Conservation (phyloP, 331 rosid genomes). For the Malus hybrid region DNA sequence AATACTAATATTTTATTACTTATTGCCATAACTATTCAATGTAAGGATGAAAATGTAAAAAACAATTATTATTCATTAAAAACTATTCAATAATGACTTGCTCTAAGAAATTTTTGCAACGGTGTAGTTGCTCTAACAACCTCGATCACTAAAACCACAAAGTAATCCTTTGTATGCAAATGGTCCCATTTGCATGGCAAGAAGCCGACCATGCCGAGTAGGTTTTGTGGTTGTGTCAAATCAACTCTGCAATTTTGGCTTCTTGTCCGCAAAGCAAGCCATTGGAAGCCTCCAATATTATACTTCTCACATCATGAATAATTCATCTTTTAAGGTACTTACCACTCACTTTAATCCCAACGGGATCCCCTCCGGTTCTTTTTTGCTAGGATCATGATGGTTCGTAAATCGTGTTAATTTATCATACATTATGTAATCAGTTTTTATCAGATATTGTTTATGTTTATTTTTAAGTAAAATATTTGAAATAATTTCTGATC, state of each 20-base stretch:
- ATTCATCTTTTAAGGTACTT: background rate
- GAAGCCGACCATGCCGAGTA: conserved; percentile 10
- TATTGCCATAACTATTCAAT: too few relatives aligned
- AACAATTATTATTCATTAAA: too few relatives aligned
- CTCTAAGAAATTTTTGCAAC: too few relatives aligned
- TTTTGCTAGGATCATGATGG: accelerated
- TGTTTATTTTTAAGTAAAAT: too few relatives aligned
- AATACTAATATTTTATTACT: too few relatives aligned
- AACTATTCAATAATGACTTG: too few relatives aligned
- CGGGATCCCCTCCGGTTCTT: too few relatives aligned
- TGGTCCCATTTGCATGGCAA: conserved; percentile 23
- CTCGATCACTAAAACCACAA: too few relatives aligned
- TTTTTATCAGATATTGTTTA: accelerated
- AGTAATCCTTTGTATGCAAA: background rate
- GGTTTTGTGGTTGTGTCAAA: conserved; percentile 20
- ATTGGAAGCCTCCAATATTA: conserved; percentile 27
- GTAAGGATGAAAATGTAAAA: too few relatives aligned
- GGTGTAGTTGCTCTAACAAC: too few relatives aligned
- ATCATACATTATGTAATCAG: accelerated
- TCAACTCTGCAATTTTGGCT: conserved; percentile 40
- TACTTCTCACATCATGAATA: background rate
- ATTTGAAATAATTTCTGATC: accelerated
- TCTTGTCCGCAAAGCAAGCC: conserved; percentile 57
- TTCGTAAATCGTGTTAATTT: too few relatives aligned
- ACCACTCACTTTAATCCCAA: conserved; percentile 9